Evolutionary conservation across 495 filamentous ascomycete genomes (phyloP), one percentile per base, ranked within the genome.

Genomic region (Parathielavia appendiculata): DNA sequence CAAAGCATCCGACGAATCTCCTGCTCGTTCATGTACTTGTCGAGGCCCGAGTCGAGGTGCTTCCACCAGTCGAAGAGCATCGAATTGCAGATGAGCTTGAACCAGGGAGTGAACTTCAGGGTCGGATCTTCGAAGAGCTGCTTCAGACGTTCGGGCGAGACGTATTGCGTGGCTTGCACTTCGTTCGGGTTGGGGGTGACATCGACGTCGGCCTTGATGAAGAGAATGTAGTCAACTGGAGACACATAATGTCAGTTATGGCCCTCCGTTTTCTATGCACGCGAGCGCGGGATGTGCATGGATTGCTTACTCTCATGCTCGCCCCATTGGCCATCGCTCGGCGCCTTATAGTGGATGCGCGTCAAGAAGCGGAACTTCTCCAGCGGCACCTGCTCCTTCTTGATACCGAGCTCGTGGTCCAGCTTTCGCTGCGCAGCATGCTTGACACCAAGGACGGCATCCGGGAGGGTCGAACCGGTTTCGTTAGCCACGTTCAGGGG

Each of bases 31-130:
- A 78, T 82, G 76, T 93, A 97, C 75, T 87, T 87, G 53, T 95
- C 90, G 62, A 97, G 75, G 7, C 86, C 80, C 26, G 80, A 77
- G 59, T 91, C 87, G 35, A 97, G 82, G 71, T 91, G 86, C 65
- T 85, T 82, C 93, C 93, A 99, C 93, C 93, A 99, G 71, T 97
- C 91, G 66, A 95, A 97, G 45, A 99, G 83, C 91, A 97, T 89
- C 51, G 89, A 91, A 63, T 97, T 74, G 79, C 95, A 99, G 68
- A 99, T 97, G 62, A 99, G 84, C 81, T 96, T 96, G 79, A 99
- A 99, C 93, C 93, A 99, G 1, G 93, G 93, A 8, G 93, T 99
- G 72, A 97, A 98, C 63, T 81, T 86, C 60, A 96, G 79, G 8
- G 66, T 79, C 10, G 85, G 81, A 69, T 97, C 83, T 66, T 86